Conservation (phyloP, 495 filamentous ascomycete genomes). For the Penicillium paxilli region DNA sequence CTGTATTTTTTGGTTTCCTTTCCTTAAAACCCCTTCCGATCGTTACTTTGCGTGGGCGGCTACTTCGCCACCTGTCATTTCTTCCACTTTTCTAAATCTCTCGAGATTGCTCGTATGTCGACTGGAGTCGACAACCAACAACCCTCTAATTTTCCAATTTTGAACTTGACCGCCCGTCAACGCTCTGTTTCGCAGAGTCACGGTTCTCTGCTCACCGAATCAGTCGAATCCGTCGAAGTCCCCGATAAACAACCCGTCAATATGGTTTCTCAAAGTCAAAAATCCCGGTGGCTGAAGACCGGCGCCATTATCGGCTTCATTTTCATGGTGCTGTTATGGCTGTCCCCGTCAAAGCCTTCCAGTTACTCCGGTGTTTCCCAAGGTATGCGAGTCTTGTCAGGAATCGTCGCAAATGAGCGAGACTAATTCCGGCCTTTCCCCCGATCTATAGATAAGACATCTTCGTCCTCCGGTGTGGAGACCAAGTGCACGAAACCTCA, state of each 20-base stretch:
- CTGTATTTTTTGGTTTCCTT: constrained; percentile 5
- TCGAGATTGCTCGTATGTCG: constrained; percentile 47
- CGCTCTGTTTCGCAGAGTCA: constrained; percentile 36
- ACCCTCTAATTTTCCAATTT: constrained; percentile 16
- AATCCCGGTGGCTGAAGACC: constrained; percentile 79
- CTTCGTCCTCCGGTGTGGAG: constrained; percentile 19
- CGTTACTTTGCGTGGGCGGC: constrained; percentile 25
- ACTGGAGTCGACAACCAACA: constrained; percentile 43
- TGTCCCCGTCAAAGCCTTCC: constrained; percentile 57
- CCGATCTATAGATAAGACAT: constrained; percentile 24
- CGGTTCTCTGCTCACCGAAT: constrained; percentile 12
- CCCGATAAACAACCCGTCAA: constrained; percentile 32
- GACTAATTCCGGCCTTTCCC: constrained; percentile 8
- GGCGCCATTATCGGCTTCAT: constrained; percentile 74
- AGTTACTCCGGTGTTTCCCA: constrained; percentile 32
- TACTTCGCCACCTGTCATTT: constrained; percentile 15
- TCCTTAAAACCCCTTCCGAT: constrained; percentile 19
- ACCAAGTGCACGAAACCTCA: constrained; percentile 77
- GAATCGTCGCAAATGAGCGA: background rate
- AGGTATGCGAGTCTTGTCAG: constrained; percentile 31
- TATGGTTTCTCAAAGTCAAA: constrained; percentile 67
- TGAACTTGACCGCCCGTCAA: constrained; percentile 26
- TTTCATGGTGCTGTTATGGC: constrained; percentile 72
- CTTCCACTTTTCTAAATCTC: constrained; percentile 13
- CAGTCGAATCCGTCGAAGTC: constrained; percentile 11